Conservation (phyloP, 2,329 filamentous ascomycete species). For the Dactylonectria estremocensis region DNA sequence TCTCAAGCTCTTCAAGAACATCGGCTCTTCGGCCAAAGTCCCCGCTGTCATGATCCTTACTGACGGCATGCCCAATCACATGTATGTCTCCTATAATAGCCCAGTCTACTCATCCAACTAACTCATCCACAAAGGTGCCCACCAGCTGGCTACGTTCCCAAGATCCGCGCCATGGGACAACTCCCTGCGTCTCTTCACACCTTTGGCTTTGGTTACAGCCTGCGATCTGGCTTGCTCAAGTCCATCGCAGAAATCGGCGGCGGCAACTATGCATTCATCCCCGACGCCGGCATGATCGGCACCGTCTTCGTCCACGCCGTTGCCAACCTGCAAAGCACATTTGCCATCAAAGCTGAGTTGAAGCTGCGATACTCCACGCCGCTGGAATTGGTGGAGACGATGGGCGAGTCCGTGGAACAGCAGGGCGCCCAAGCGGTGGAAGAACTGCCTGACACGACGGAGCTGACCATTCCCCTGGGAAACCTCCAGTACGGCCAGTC, state of each 20-base stretch:
- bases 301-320: conserved; percentile 75
- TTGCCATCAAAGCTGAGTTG: conserved; percentile 64
- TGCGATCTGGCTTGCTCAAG: conserved; percentile 66
- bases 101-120: not conserved
- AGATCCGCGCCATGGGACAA: conserved; percentile 60
- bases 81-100: conserved; percentile 51
- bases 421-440: conserved; percentile 43
- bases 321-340: conserved; percentile 73
- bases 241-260: conserved; percentile 71
- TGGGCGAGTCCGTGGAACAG: conserved; percentile 58
- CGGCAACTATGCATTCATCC: conserved; percentile 74
- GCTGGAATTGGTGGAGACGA: conserved; percentile 57
- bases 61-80: conserved; percentile 69
- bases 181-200: conserved; percentile 61
- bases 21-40: conserved; percentile 54
- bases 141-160: conserved; percentile 67
- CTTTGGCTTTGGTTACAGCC: conserved; percentile 55
- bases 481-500: conserved; percentile 75
- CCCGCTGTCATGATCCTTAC: conserved; percentile 69
- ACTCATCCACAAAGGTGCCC: conserved; percentile 57
- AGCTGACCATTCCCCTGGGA: conserved; percentile 61
- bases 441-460: conserved; percentile 21
- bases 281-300: conserved; percentile 74
- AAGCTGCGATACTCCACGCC: conserved; percentile 56
- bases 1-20: conserved; percentile 62